A percentile compares a stretch with the other conserved stretches of the same genome.
These are phyloP conservation scores for Tricholoma flavovirens DNA, from an alignment of 768 basidiomycete genomes.

Conservation along the genomic window DNA sequence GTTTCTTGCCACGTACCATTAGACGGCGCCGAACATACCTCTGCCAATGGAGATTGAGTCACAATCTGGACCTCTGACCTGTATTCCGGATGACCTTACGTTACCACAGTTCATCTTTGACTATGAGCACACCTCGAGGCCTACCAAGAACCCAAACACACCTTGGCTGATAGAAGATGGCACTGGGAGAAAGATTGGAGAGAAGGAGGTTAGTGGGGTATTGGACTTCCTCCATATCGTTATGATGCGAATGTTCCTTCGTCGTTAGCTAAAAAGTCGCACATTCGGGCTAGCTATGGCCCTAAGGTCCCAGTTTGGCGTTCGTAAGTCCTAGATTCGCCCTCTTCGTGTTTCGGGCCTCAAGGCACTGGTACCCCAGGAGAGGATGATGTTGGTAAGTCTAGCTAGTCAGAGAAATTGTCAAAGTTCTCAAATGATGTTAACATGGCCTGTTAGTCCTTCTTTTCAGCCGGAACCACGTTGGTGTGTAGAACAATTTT, in stretches of 20 bases:
- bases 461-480: constrained; percentile 61
- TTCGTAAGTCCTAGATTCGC: constrained; percentile 28
- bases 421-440: not conserved
- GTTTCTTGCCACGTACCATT: too few relatives aligned
- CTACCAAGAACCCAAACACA: constrained; percentile 23
- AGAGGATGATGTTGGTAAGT: constrained; percentile 47
- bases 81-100: constrained; percentile 46
- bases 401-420: not conserved
- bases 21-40: not conserved
- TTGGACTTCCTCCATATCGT: not conserved
- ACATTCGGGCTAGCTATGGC: constrained; percentile 45
- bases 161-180: constrained; percentile 49
- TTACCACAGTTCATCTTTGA: constrained; percentile 52
- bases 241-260: not conserved
- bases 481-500: constrained; percentile 30
- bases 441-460: constrained; percentile 35
- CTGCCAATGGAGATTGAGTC: constrained; percentile 24
- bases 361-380: constrained; percentile 20
- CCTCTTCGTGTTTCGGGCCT: not conserved
- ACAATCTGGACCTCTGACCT: constrained; percentile 26
- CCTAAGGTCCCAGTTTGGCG: constrained; percentile 34
- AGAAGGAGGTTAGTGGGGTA: constrained; percentile 32
- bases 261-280: constrained; percentile 37
- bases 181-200: constrained; percentile 33
- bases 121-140: constrained; percentile 34